phyloP scores from a whole-genome alignment of 495 filamentous ascomycete genomes.

The Pyrenula massariospora region DNA sequence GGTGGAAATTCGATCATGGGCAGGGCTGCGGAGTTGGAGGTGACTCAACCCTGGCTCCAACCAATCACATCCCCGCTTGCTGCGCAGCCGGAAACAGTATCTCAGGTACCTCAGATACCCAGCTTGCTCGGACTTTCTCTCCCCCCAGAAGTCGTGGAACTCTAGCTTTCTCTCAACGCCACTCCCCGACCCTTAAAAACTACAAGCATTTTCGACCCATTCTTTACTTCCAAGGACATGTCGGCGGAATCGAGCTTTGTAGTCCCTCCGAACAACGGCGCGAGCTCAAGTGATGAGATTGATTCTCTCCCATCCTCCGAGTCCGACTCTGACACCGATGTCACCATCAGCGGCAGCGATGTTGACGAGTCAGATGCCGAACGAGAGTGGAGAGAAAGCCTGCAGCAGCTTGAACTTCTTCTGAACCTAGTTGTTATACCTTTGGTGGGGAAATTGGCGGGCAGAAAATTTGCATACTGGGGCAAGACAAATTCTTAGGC shows the following conservation, averaged over 20 bases:
- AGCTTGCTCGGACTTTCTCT: too few relatives aligned
- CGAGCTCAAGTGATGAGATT: conserved; percentile 43
- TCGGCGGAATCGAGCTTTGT: not conserved
- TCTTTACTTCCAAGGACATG: too few relatives aligned
- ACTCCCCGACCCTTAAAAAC: too few relatives aligned
- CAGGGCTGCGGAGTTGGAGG: too few relatives aligned
- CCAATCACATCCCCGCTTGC: too few relatives aligned
- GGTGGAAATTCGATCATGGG: too few relatives aligned
- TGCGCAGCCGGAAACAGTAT: too few relatives aligned
- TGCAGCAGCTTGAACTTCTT: conserved; percentile 87
- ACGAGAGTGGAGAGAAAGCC: conserved; percentile 80
- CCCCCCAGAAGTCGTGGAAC: too few relatives aligned
- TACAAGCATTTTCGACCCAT: too few relatives aligned
- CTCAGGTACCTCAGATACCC: too few relatives aligned
- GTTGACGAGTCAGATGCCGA: conserved; percentile 67
- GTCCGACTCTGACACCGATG: conserved; percentile 42
- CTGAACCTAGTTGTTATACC: conserved; percentile 89
- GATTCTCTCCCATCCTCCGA: conserved; percentile 71
- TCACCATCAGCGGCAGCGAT: conserved; percentile 26
- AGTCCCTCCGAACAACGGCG: not conserved
- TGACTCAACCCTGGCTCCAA: too few relatives aligned
- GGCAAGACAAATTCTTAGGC: conserved; percentile 35
- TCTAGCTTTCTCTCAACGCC: too few relatives aligned
- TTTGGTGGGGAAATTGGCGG: conserved; percentile 86
- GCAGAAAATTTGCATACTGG: conserved; percentile 91